These are phyloP conservation scores for Phlyctochytrium planicorne DNA, from an alignment of 192 early-diverging fungal species.

Conservation along the genomic window DNA sequence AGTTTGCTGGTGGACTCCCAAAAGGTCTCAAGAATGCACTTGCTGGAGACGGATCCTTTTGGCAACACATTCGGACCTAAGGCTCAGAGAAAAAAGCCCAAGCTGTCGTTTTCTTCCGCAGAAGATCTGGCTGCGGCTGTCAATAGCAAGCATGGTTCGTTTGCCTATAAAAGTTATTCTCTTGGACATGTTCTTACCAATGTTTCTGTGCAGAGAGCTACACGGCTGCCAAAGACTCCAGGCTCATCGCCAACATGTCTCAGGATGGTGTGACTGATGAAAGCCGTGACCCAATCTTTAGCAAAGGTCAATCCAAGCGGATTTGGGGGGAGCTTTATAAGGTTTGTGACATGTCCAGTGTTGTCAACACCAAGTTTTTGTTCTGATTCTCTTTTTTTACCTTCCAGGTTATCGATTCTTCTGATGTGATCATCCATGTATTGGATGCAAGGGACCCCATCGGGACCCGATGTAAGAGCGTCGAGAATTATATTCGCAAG, in stretches of 20 bases:
- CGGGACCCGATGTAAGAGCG: conserved; percentile 90
- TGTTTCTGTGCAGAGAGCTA: conserved; percentile 6
- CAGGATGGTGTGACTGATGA: conserved; percentile 58
- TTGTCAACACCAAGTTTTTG: background rate
- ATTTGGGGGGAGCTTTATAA: conserved; percentile 99
- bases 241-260: conserved; percentile 66
- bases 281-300: conserved; percentile 84
- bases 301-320: conserved; percentile 91
- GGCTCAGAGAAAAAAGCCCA: conserved; percentile 92
- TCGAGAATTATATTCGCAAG: conserved; percentile 88
- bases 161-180: conserved; percentile 53
- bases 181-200: too few species aligned
- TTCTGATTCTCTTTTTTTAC: conserved; percentile 5
- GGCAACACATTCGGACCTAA: conserved; percentile 90
- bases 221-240: conserved; percentile 62
- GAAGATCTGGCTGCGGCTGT: conserved; percentile 77
- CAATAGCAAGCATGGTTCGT: conserved; percentile 60
- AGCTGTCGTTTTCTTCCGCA: conserved; percentile 69
- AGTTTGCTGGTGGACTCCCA: conserved; percentile 80
- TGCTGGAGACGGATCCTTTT: conserved; percentile 95
- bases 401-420: conserved; percentile 83
- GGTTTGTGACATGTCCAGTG: conserved; percentile 26
- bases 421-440: conserved; percentile 91
- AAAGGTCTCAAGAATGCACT: conserved; percentile 81
- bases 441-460: conserved; percentile 97